Conservation (phyloP, 306 rosid genomes). For the Cicer bijugum region DNA sequence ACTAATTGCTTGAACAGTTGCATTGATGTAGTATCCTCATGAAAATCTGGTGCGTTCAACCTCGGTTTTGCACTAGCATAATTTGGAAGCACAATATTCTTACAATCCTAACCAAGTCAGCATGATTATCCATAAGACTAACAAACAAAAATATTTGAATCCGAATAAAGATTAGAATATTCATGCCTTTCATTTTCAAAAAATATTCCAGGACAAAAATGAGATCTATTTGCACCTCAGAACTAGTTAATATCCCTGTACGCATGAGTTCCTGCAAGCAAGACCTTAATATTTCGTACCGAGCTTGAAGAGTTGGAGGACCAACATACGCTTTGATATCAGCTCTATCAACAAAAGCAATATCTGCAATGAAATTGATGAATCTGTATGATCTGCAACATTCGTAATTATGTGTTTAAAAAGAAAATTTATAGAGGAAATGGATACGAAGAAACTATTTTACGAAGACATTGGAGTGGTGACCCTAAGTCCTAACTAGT, state of each 20-base stretch:
- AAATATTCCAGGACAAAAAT: constrained; percentile 23
- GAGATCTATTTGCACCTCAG: constrained; percentile 57
- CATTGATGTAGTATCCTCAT: constrained; percentile 49
- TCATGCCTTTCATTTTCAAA: background rate
- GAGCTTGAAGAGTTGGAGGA: constrained; percentile 96
- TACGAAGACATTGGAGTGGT: constrained; percentile 24
- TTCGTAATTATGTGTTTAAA: constrained; percentile 40
- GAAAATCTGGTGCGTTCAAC: constrained; percentile 51
- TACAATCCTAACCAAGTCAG: constrained; percentile 58
- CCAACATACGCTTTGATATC: constrained; percentile 98
- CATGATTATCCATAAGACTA: constrained; percentile 44
- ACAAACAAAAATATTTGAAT: constrained; percentile 34
- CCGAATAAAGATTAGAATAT: constrained; percentile 6
- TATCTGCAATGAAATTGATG: constrained; percentile 62
- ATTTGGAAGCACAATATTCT: constrained; percentile 57
- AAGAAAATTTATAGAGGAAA: constrained; percentile 33
- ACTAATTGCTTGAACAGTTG: constrained; percentile 64
- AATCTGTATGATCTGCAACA: constrained; percentile 36
- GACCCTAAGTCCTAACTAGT: background rate
- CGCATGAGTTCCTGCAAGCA: constrained; percentile 82
- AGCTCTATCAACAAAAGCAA: constrained; percentile 98
- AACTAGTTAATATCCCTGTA: constrained; percentile 63
- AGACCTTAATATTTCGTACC: constrained; percentile 88
- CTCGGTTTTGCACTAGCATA: constrained; percentile 68
- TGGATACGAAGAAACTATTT: constrained; percentile 29